These are phyloP conservation scores for Paragyromitra xinjiangensis DNA, from an alignment of 495 filamentous ascomycete genomes.

Conservation along the genomic window DNA sequence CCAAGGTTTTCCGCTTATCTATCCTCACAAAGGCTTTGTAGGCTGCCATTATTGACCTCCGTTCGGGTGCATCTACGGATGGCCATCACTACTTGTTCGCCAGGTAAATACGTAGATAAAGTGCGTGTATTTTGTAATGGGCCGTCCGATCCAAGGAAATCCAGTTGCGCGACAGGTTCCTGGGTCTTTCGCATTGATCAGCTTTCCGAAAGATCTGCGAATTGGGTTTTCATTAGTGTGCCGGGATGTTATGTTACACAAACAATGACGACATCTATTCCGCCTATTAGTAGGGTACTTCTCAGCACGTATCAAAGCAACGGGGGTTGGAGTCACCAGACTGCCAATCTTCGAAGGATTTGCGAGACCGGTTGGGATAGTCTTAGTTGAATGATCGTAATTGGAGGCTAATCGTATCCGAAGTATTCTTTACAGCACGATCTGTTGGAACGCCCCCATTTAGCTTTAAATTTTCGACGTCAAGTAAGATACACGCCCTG, in stretches of 20 bases:
- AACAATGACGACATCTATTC: constrained; percentile 5
- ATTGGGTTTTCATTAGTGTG: neutral
- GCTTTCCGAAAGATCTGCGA: neutral
- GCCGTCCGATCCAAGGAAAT: neutral
- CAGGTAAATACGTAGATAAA: neutral
- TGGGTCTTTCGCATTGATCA: neutral
- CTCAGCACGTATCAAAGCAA: no score
- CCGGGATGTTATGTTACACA: neutral
- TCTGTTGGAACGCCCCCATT: no score
- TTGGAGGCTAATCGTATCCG: no score
- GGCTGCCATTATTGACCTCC: neutral
- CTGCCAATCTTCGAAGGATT: no score
- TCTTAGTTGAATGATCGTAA: no score
- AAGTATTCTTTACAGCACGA: no score
- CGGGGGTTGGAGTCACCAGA: no score
- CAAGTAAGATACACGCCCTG: no score
- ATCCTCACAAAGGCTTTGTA: neutral
- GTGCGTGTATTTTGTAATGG: neutral
- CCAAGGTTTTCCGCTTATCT: neutral
- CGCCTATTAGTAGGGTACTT: no score
- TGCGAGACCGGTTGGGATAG: no score
- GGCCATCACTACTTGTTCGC: neutral
- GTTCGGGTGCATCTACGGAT: neutral
- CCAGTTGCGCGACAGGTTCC: neutral
- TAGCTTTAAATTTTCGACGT: no score